Evolutionary conservation across 768 basidiomycete species (phyloP), one percentile per base, ranked within the genome.

Genomic region (Termitomyces sp.): DNA sequence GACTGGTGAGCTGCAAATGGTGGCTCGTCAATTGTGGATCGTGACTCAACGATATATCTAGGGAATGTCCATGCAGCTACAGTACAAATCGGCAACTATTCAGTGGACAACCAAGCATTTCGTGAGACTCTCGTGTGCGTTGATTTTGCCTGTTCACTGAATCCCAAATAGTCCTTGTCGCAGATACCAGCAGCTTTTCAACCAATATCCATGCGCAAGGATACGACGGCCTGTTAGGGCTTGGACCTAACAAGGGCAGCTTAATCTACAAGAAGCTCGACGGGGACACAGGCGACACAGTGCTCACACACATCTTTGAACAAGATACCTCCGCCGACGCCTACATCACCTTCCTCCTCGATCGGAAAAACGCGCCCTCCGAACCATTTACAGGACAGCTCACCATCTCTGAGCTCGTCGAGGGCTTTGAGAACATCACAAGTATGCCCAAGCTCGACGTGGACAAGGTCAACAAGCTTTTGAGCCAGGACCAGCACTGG

Each of bases 221-320:
- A 0, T 88, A 85, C 65, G 81, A 86, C 60, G 91, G 91, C 45
- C 82, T 92, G 20, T 76, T 92, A 34, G 91, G 91, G 29, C 81
- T 92, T 17, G 91, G 91, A n/a, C 90, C 90, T 36, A 89, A 89
- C 74, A 72, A 81, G 31, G 88, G 86, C 49, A 90, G 88, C 55
- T 74, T 82, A 46, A 82, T 92, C 63, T 80, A 77, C 60, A 78
- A 85, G 62, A 84, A 83, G 57, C 69, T 91, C 47, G 78, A 77
- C 63, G 74, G 72, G 9, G 64, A 69, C 57, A 67, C 78, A 7
- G 89, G 82, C 25, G 81, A 89, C 75, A 84, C 79, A 31, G 72
- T 87, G 12, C 76, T 93, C 15, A 83, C 84, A 66, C 82, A 79
- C 65, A 84, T 91, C 61, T 93, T 93, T 71, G 72, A 81, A 60